Evolutionary conservation across 371 early-diverging fungal genomes (phyloP).

Genomic region (Apophysomyces ossiformis): DNA sequence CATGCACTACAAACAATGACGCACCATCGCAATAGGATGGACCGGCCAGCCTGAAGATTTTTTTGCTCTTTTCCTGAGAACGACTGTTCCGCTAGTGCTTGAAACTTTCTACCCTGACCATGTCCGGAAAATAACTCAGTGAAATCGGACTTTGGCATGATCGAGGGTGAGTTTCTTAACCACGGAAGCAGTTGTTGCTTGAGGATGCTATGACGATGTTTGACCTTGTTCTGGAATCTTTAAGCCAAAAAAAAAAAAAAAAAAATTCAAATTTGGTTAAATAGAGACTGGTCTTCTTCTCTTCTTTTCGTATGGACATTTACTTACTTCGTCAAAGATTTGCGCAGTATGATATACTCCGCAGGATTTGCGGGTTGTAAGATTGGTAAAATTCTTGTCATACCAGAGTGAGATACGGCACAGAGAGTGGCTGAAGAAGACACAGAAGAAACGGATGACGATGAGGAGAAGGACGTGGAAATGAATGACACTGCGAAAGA

Average conservation of each 20-base stretch:
- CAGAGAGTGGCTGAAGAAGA: not conserved
- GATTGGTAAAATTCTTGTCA: conserved; percentile 10
- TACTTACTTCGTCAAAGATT: conserved; percentile 16
- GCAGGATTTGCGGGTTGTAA: conserved; percentile 4
- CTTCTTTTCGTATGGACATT: not conserved
- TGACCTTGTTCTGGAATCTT: conserved; percentile 35
- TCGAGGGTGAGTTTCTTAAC: conserved; percentile 15
- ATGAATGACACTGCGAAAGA: conserved; percentile 11
- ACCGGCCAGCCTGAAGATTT: conserved; percentile 20
- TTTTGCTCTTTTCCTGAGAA: conserved; percentile 18
- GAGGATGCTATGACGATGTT: conserved; percentile 24
- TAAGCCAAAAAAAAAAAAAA: not conserved
- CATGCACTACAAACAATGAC: not conserved
- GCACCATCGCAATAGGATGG: conserved; percentile 31
- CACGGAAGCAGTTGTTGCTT: conserved; percentile 27
- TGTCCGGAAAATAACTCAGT: not conserved
- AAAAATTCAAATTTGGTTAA: conserved; percentile 14
- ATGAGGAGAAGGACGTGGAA: conserved; percentile 16
- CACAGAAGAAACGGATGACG: conserved; percentile 11
- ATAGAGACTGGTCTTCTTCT: conserved; percentile 15
- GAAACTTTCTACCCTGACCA: not conserved
- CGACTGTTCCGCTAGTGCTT: not conserved
- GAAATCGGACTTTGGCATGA: not conserved
- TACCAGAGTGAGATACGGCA: not conserved
- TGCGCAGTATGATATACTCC: conserved; percentile 11